Evolutionary conservation across 306 rosid genomes (phyloP).

Genomic region (Quercus wislizeni): DNA sequence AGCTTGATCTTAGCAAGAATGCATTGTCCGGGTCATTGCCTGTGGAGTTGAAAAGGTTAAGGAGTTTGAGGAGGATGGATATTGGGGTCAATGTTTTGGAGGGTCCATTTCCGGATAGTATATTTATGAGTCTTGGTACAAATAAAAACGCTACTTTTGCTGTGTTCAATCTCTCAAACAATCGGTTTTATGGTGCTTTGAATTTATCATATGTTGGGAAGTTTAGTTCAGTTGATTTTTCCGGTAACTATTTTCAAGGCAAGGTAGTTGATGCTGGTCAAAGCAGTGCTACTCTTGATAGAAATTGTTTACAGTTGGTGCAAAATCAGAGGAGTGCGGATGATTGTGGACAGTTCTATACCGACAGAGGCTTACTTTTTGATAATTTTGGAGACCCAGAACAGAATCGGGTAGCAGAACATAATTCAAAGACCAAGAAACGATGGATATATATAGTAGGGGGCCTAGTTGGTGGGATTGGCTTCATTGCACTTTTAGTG

Average conservation of each 20-base stretch:
- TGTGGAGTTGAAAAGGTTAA: conserved; percentile 28
- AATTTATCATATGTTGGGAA: conserved; percentile 25
- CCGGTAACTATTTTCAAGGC: conserved; percentile 78
- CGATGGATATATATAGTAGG: conserved; percentile 56
- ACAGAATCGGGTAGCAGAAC: conserved; percentile 6
- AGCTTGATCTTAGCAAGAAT: conserved; percentile 68
- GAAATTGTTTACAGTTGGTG: conserved; percentile 58
- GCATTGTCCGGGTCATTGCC: conserved; percentile 59
- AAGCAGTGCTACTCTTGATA: conserved; percentile 38
- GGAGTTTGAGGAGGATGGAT: conserved; percentile 33
- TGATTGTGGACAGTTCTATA: conserved; percentile 64
- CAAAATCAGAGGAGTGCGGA: conserved; percentile 48
- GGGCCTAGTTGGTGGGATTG: conserved; percentile 79
- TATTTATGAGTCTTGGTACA: conserved; percentile 34
- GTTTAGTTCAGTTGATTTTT: conserved; percentile 52
- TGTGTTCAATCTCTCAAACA: conserved; percentile 62
- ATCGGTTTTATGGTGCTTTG: conserved; percentile 63
- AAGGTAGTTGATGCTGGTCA: conserved; percentile 23
- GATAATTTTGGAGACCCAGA: conserved; percentile 25
- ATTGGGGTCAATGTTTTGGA: conserved; percentile 33
- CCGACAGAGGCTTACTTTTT: conserved; percentile 33
- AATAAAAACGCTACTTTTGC: conserved; percentile 25
- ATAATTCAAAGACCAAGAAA: conserved; percentile 30
- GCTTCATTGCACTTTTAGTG: conserved; percentile 53
- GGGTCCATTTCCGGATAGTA: conserved; percentile 42